Base-by-base conservation (phyloP, 108 stramenopile genomes). In the Conticribra guillardii region DNA sequence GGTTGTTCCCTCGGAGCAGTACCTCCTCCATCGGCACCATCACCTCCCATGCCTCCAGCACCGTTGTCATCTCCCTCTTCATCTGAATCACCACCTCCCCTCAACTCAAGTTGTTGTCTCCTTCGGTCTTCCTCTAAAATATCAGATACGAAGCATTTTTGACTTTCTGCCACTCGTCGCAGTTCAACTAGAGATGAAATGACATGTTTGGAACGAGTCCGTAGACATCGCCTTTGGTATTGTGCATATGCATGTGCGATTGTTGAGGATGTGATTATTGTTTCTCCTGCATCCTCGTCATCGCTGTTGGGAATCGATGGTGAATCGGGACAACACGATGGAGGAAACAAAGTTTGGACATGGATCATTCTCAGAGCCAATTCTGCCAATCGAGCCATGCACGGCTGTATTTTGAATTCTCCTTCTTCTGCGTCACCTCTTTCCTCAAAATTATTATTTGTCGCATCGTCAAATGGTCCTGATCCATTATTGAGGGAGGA, bases 181-280 rank as follows among this genome's bases (percentile, higher is more conserved):
- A 59, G 83, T 61, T 74, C 71, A 2, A 72, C 84, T 24, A 84
- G 53, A 0, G 57, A 48, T 7, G 87, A 85, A 63, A 93, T 89
- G 22, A 86, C 79, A 3, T 85, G 88, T 67, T 87, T 90, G 64
- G 84, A 73, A 16, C 92, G 82, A 28, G 83, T 60, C 26, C 89
- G 87, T 11, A 93, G 60, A 18, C 87, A 82, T 63, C 84, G 76
- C 51, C 85, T 60, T 77, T 93, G 92, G 63, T 89, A 91, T 33
- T 76, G 58, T 16, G 76, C 60, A 57, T 93, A 93, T 3, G 62
- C 54, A 1, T 80, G 68, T 48, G 84, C 66, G 48, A 69, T 69
- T 21, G 68, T 44, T 19, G 24, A 3, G 19, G 49, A 82, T 73
- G 33, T 83, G 22, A 37, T 66, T 4, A 53, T 32, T 50, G 56